These are phyloP conservation scores for Globisporangium megalacanthum DNA, from an alignment of 352 stramenopile species.

Conservation along the genomic window DNA sequence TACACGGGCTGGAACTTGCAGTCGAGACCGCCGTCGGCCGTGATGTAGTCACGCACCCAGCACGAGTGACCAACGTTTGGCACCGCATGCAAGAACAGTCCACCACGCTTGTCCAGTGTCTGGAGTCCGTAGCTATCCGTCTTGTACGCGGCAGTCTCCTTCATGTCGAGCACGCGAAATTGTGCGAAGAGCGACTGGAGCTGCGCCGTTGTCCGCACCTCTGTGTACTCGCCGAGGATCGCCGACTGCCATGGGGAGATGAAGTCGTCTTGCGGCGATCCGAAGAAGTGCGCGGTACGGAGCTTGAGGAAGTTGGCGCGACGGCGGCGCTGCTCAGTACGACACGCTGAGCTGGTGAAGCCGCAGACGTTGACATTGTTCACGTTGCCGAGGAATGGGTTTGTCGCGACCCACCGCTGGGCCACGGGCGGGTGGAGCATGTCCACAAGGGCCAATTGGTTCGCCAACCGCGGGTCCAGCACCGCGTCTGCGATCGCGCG, in stretches of 20 bases:
- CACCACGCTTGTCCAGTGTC: conserved; percentile 15
- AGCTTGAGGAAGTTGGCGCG: conserved; percentile 11
- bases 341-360: not conserved
- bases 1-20: conserved; percentile 36
- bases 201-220: conserved; percentile 6
- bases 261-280: conserved; percentile 14
- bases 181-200: conserved; percentile 11
- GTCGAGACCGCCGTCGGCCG: conserved; percentile 9
- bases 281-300: conserved; percentile 19
- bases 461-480: conserved; percentile 13
- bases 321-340: not conserved
- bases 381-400: conserved; percentile 18
- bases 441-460: conserved; percentile 21
- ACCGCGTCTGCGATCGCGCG: conserved; percentile 21
- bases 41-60: conserved; percentile 10
- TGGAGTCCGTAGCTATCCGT: conserved; percentile 21
- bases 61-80: not conserved
- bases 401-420: conserved; percentile 12
- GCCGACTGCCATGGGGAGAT: conserved; percentile 17
- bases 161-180: conserved; percentile 11
- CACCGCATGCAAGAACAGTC: not conserved
- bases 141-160: conserved; percentile 19
- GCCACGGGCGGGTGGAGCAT: conserved; percentile 14
- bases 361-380: conserved; percentile 27
- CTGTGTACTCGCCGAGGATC: conserved; percentile 14